A percentile compares a stretch with the other conserved stretches of the same genome.
Conservation (phyloP, 2,329 filamentous ascomycete species). For the Phialocephala sp. region DNA sequence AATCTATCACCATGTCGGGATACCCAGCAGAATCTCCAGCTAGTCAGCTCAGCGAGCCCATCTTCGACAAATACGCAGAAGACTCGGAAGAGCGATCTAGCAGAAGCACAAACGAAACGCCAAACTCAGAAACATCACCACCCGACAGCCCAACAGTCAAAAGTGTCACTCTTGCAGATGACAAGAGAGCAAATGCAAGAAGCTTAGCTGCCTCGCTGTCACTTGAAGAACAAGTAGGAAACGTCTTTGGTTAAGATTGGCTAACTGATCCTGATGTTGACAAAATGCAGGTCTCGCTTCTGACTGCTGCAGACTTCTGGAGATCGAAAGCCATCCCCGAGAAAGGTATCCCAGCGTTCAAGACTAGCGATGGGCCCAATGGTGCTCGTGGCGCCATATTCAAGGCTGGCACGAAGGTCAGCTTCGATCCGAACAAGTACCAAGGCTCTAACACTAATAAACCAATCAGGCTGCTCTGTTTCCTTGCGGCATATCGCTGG, state of each 20-base stretch:
- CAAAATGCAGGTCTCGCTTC: constrained; percentile 56
- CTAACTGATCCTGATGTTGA: constrained; percentile 21
- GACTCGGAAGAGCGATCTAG: constrained; percentile 36
- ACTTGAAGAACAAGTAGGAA: constrained; percentile 42
- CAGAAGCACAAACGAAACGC: constrained; percentile 35
- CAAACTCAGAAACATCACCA: constrained; percentile 39
- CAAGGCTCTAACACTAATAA: constrained; percentile 17
- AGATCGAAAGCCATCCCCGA: constrained; percentile 67
- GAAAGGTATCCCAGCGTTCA: constrained; percentile 68
- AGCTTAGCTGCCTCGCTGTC: constrained; percentile 39
- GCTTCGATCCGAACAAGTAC: constrained; percentile 23
- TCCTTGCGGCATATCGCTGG: constrained; percentile 79
- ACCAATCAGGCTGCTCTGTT: constrained; percentile 70
- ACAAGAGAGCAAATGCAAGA: constrained; percentile 34
- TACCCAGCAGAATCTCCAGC: constrained; percentile 35
- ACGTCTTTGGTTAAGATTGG: neutral
- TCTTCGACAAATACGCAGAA: constrained; percentile 38
- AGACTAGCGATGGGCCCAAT: constrained; percentile 73
- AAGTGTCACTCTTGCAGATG: constrained; percentile 24
- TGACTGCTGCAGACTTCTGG: constrained; percentile 72
- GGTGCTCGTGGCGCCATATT: constrained; percentile 72
- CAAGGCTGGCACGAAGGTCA: constrained; percentile 68
- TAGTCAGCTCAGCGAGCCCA: constrained; percentile 34
- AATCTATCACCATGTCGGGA: constrained; percentile 16
- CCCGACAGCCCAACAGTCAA: constrained; percentile 36